phyloP scores from a whole-genome alignment of 169 alveolate genomes.

The Plasmodium fragile region DNA sequence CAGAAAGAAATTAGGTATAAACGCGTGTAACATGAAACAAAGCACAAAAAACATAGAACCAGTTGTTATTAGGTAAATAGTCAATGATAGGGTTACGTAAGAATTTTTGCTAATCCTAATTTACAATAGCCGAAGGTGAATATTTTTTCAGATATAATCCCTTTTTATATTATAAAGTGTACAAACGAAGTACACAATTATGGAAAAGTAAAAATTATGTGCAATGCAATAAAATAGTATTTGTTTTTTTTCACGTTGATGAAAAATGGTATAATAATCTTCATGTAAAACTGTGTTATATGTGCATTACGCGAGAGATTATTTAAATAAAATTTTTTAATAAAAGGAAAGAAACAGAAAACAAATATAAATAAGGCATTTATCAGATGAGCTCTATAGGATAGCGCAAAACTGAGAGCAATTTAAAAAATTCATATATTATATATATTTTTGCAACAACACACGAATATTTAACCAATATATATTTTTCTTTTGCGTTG shows the following conservation, averaged over 20 bases:
- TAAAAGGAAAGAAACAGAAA: not conserved
- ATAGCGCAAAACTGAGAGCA: not conserved
- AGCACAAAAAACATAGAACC: not conserved
- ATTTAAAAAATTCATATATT: not conserved
- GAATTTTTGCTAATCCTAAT: not conserved
- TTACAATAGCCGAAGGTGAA: not conserved
- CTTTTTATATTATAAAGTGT: not conserved
- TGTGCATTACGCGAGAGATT: not conserved
- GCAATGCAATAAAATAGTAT: not conserved
- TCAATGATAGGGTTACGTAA: not conserved
- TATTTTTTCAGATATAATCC: not conserved
- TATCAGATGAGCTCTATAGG: not conserved
- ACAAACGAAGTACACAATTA: not conserved
- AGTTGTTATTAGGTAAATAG: not conserved
- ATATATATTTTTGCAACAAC: not conserved
- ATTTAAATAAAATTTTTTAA: not conserved
- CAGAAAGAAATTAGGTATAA: not conserved
- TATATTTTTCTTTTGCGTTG: not conserved
- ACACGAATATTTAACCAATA: not conserved
- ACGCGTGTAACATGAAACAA: not conserved
- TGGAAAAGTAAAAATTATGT: not conserved
- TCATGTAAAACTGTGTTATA: not conserved
- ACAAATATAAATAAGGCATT: not conserved
- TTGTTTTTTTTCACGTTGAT: constrained; percentile 1
- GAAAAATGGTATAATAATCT: not conserved